Evolutionary conservation across 2,329 filamentous ascomycete species (phyloP).

Genomic region (Pseudogymnoascus sp.): DNA sequence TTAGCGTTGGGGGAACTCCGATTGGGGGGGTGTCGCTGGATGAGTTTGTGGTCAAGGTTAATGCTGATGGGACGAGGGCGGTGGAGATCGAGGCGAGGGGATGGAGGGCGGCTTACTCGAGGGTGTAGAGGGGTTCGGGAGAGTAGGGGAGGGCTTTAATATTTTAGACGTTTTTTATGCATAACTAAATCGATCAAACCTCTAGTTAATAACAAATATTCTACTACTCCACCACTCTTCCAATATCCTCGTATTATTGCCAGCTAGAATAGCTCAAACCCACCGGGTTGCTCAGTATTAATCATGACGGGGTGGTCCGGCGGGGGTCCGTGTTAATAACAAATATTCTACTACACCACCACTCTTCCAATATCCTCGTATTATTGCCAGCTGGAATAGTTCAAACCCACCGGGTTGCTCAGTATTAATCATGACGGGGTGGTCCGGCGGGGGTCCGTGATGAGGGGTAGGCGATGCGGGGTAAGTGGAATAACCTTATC

Average conservation of each 20-base stretch:
- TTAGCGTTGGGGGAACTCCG: conserved; percentile 16
- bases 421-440: not conserved
- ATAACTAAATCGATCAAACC: not conserved
- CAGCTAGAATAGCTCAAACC: not conserved
- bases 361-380: not conserved
- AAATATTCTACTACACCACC: not conserved
- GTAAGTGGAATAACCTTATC: not conserved
- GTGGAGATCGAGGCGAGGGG: not conserved
- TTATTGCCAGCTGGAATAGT: too few species aligned
- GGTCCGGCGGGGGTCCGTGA: not conserved
- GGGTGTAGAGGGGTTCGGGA: not conserved
- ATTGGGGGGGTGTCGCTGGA: conserved; percentile 22
- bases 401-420: not conserved
- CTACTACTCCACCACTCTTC: not conserved
- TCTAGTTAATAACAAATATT: not conserved
- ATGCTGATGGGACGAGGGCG: conserved; percentile 16
- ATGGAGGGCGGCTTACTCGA: not conserved
- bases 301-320: not conserved
- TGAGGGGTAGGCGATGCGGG: not conserved
- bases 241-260: not conserved
- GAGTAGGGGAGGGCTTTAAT: not conserved
- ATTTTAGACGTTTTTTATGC: not conserved
- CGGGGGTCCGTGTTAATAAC: not conserved
- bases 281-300: not conserved
- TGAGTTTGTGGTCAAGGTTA: conserved; percentile 25